Evolutionary conservation across 371 early-diverging fungal genomes (phyloP), one percentile per base, ranked within the genome.

Genomic region (Phascolomyces articulosus): DNA sequence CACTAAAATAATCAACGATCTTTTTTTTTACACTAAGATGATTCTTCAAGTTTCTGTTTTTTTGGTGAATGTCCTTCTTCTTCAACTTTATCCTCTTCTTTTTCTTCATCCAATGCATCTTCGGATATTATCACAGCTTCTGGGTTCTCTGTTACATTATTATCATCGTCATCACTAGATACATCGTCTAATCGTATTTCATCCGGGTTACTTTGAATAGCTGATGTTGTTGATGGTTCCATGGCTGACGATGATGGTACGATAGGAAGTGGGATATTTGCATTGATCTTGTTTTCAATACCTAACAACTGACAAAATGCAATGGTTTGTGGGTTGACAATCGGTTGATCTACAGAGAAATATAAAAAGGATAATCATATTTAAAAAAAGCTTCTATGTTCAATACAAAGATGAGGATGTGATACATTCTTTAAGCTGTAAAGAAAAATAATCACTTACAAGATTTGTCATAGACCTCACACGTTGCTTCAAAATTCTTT

Each of bases 261-360:
- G 6, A 20, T 16, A 16, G 16, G 21, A 6, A 13, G 8, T 20
- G 57, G 40, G 13, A 21, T 18, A 31, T 31, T 40, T 13, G 34
- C 27, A 7, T 87, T 88, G 49, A 90, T 81, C 54, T 76, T 73
- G 69, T 87, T 86, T 23, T 81, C 72, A 23, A 93, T 82, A 31
- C 82, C 85, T 26, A 92, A 66, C 58, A 82, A 67, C 11, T 78
- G 66, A 59, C 91, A 91, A 40, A 92, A 86, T 4, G 60, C 72
- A 1, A 62, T 77, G 9, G 91, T 93, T 64, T 93, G 94, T 1
- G 91, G 91, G 67, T 92, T 93, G 18, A 71, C 49, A n/a, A 69
- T 69, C 18, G 82, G 79, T 28, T 60, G 27, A n/a, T 64, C 87
- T 85, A 69, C n/a, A n/a, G n/a, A n/a, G n/a, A n/a, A n/a, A n/a